Percentiles rank a stretch among this genome's conserved stretches.
These are phyloP conservation scores for Paraglomus brasilianum DNA, from an alignment of 192 early-diverging fungal genomes.

Conservation along the genomic window DNA sequence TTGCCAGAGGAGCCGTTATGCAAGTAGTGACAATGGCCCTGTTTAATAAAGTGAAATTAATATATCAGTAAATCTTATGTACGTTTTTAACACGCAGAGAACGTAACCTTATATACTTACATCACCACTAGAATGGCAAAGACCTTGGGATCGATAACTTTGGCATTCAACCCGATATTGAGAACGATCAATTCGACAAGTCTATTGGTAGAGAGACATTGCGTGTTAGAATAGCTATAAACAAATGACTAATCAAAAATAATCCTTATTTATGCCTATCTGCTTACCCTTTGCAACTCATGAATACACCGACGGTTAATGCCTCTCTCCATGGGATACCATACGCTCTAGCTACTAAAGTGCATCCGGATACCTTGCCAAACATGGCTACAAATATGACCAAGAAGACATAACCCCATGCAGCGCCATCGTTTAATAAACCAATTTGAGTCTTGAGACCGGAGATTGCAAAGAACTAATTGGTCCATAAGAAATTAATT, in stretches of 20 bases:
- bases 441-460: constrained; percentile 88
- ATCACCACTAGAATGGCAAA: constrained; percentile 57
- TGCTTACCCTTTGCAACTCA: constrained; percentile 87
- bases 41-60: constrained; percentile 39
- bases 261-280: not conserved
- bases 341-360: constrained; percentile 60
- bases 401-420: constrained; percentile 79
- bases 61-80: not conserved
- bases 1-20: constrained; percentile 78
- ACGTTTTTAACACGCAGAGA: not conserved
- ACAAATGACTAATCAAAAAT: constrained; percentile 14
- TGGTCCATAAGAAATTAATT: constrained; percentile 16
- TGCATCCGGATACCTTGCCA: constrained; percentile 87
- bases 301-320: constrained; percentile 80
- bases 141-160: constrained; percentile 68
- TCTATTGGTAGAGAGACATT: constrained; percentile 34
- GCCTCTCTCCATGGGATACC: constrained; percentile 84
- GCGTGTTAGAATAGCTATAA: constrained; percentile 19
- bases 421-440: constrained; percentile 62
- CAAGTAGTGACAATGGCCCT: constrained; percentile 87
- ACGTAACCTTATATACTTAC: constrained; percentile 32
- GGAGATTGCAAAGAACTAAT: constrained; percentile 85
- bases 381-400: constrained; percentile 73
- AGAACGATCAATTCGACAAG: constrained; percentile 95
- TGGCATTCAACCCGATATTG: constrained; percentile 86